Base-by-base conservation (phyloP, 73 alveolate species). In the Effrenium voratum region DNA sequence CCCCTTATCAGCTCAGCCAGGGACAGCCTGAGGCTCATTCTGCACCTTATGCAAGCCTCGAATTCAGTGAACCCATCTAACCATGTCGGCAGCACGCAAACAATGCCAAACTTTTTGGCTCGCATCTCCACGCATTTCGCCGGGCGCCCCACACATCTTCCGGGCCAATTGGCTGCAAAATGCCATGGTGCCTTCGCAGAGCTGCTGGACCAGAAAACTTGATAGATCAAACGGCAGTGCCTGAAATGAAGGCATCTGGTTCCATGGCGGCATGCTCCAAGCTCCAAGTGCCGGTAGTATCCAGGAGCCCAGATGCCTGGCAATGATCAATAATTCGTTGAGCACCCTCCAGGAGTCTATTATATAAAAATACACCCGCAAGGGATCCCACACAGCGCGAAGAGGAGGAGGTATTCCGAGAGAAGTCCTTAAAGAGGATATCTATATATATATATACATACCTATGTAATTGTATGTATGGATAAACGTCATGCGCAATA, bases 251-350 rank as follows among this genome's bases (percentile, higher is more conserved):
- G 16, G 38, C 16, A 13, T 38, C 57, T 12, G 85, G 85, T 38
- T 75, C 85, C 40, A 75, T 22, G 36, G 85, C 85, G 15, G 55
- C 85, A 75, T 41, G 40, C 52, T 75, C 85, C 85, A 75, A 22
- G 43, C 57, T 75, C 43, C 57, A 49, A 75, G 38, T 38, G 26
- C 26, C 40, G 16, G 38, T 49, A 5, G 2, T 0, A 22, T 75
- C 85, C 52, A 75, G 28, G 85, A 75, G 12, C 38, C 43, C 38
- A 32, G 85, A 75, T 55, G 38, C 85, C 85, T 75, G 40, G 36
- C 76, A n/a, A n/a, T n/a, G n/a, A n/a, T n/a, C n/a, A n/a, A n/a
- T n/a, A n/a, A n/a, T n/a, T n/a, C n/a, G n/a, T n/a, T n/a, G n/a
- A n/a, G n/a, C n/a, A n/a, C n/a, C n/a, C n/a, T n/a, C n/a, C n/a